Evolutionary conservation across 2,329 filamentous ascomycete species (phyloP).

Genomic region (Cladosporium sp.): DNA sequence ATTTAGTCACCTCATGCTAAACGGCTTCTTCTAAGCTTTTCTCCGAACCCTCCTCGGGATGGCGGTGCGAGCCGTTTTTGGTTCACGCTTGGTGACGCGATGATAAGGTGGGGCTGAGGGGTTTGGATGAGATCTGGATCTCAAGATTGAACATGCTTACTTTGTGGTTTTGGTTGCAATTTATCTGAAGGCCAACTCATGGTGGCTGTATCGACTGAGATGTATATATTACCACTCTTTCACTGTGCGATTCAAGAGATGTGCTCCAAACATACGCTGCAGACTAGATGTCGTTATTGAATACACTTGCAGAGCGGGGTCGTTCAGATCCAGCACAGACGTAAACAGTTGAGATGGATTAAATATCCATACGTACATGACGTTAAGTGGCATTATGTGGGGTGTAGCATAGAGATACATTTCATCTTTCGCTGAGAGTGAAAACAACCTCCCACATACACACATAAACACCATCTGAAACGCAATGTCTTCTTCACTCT

Average conservation of each 20-base stretch:
- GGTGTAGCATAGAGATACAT: not conserved
- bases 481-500: conserved; percentile 32
- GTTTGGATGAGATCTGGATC: not conserved
- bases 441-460: not conserved
- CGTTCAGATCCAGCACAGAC: not conserved
- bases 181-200: too few relatives aligned
- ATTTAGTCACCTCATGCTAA: not conserved
- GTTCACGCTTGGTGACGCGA: conserved; percentile 3
- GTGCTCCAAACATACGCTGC: too few relatives aligned
- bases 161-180: not conserved
- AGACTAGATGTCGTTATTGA: too few relatives aligned
- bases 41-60: not conserved
- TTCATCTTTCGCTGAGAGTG: not conserved
- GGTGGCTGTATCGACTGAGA: too few relatives aligned
- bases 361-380: conserved; percentile 7
- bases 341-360: not conserved
- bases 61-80: conserved; percentile 2
- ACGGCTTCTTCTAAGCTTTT: conserved; percentile 9
- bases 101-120: conserved; percentile 5
- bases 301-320: not conserved
- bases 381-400: conserved; percentile 7
- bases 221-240: too few relatives aligned
- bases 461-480: conserved; percentile 9
- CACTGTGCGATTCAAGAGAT: too few relatives aligned
- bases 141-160: not conserved